These are phyloP conservation scores for Fusarium sororula DNA, from an alignment of 2,329 filamentous ascomycete species.

Conservation along the genomic window DNA sequence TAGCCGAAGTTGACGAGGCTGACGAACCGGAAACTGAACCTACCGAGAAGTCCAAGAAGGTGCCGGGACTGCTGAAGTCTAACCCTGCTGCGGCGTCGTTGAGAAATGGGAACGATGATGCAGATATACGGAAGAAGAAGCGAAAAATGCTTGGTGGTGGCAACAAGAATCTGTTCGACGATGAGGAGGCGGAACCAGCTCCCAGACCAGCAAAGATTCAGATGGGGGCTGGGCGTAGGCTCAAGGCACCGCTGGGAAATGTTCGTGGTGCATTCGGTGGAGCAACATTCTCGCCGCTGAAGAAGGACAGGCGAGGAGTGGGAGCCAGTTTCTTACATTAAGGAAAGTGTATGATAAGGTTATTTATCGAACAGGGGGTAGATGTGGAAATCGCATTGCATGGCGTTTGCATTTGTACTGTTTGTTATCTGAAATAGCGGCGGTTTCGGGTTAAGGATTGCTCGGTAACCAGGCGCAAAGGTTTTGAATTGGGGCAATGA, in stretches of 20 bases:
- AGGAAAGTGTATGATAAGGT: not conserved
- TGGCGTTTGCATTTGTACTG: constrained; percentile 24
- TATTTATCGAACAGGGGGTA: not conserved
- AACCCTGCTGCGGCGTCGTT: constrained; percentile 4
- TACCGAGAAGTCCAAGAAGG: constrained; percentile 15
- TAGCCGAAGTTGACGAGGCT: constrained; percentile 49
- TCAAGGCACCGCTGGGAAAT: constrained; percentile 52
- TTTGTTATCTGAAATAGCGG: not conserved
- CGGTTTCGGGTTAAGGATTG: not conserved
- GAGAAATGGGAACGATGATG: constrained; percentile 40
- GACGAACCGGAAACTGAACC: constrained; percentile 46
- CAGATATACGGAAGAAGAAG: constrained; percentile 71
- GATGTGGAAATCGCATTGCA: constrained; percentile 17
- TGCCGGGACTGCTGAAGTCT: constrained; percentile 14
- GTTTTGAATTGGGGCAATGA: not conserved
- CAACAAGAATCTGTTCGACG: constrained; percentile 75
- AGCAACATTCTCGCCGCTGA: constrained; percentile 74
- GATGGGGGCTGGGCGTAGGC: constrained; percentile 40
- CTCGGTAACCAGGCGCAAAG: constrained; percentile 5
- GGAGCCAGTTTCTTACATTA: constrained; percentile 68
- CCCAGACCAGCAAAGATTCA: constrained; percentile 47
- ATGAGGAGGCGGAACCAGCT: constrained; percentile 63
- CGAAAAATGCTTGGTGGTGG: constrained; percentile 73
- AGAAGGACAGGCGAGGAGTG: constrained; percentile 72
- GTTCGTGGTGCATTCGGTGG: constrained; percentile 60